Evolutionary conservation across 371 early-diverging fungal genomes (phyloP).

Genomic region (Smittium culicis): DNA sequence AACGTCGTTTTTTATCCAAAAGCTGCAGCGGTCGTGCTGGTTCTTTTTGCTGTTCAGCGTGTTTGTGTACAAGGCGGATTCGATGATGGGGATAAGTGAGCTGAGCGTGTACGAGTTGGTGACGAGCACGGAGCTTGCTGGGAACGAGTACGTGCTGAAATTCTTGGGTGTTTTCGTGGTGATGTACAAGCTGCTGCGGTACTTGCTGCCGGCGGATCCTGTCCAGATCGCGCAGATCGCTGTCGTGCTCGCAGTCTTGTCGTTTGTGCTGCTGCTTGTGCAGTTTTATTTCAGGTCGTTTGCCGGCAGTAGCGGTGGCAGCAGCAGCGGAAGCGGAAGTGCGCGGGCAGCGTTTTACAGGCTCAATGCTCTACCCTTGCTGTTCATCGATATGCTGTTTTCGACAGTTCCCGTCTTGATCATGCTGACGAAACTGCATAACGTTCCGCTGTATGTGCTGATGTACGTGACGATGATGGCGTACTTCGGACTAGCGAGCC

Average conservation of each 20-base stretch:
- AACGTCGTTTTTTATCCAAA: background rate
- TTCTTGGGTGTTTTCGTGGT: background rate
- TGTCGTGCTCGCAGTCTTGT: background rate
- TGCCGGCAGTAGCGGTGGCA: background rate
- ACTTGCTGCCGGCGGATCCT: background rate
- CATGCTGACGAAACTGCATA: constrained; percentile 44
- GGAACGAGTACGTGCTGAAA: background rate
- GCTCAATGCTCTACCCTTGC: constrained; percentile 14
- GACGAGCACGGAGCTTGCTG: background rate
- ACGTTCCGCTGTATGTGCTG: constrained; percentile 41
- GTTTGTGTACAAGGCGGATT: background rate
- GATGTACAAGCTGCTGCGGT: background rate
- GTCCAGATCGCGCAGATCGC: background rate
- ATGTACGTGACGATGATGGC: constrained; percentile 22
- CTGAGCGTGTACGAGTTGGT: background rate
- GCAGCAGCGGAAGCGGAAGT: background rate
- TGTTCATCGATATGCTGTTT: constrained; percentile 20
- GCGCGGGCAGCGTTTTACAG: background rate
- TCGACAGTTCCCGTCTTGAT: constrained; percentile 35
- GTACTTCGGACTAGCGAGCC: background rate
- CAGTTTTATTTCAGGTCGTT: background rate
- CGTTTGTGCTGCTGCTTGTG: background rate
- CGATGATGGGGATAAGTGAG: background rate
- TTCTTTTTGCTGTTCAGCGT: background rate
- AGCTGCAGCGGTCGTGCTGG: background rate